Evolutionary conservation across 768 basidiomycete species (phyloP).

Genomic region (Lentinula raphanica): DNA sequence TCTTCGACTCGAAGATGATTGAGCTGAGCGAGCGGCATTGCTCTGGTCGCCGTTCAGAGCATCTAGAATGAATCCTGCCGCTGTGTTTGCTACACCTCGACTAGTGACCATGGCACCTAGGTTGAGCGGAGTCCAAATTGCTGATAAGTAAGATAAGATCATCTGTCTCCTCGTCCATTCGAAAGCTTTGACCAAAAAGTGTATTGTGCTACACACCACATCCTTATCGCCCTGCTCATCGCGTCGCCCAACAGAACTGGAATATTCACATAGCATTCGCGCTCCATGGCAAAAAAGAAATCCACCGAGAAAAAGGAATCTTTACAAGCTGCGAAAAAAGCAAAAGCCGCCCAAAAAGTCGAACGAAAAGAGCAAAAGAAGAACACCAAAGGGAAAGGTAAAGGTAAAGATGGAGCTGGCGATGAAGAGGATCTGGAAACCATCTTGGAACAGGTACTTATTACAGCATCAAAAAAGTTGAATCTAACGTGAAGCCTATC

Average conservation of each 20-base stretch:
- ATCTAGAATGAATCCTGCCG: conserved; percentile 39
- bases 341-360: conserved; percentile 59
- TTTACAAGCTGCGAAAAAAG: conserved; percentile 62
- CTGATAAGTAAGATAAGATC: too few species aligned
- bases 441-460: conserved; percentile 70
- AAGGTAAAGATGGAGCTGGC: conserved; percentile 45
- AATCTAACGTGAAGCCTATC: conserved; percentile 8
- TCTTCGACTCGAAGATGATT: conserved; percentile 10
- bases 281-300: conserved; percentile 55
- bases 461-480: neutral
- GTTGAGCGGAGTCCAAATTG: too few species aligned
- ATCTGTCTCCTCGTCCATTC: too few species aligned
- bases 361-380: conserved; percentile 68
- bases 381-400: conserved; percentile 31
- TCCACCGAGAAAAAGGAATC: conserved; percentile 30
- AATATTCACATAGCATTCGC: neutral
- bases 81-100: conserved; percentile 30
- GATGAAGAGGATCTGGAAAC: conserved; percentile 78
- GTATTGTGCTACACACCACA: too few species aligned
- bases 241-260: too few species aligned
- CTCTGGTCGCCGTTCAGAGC: conserved; percentile 33
- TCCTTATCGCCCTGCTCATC: too few species aligned
- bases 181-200: too few species aligned
- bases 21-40: conserved; percentile 22
- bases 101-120: too few species aligned